Conservation (phyloP, 2,329 filamentous ascomycete genomes). For the Hypoxylon sp. region DNA sequence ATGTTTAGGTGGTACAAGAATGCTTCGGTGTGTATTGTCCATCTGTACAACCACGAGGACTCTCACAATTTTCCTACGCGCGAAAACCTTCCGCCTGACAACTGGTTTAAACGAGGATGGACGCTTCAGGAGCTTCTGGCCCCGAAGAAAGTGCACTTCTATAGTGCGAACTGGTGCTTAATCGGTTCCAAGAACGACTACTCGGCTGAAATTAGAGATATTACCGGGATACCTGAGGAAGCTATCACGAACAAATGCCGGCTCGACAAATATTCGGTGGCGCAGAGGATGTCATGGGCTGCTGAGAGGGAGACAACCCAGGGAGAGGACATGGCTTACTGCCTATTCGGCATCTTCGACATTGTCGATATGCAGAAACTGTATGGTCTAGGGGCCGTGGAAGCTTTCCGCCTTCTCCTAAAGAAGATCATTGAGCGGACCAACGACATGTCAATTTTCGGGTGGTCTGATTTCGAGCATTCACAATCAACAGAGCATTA, state of each 20-base stretch:
- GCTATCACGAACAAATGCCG: neutral
- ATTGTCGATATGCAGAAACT: neutral
- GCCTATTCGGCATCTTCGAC: neutral
- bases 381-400: conserved; percentile 1
- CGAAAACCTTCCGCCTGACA: neutral
- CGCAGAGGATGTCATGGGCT: conserved; percentile 1
- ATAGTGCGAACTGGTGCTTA: neutral
- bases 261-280: neutral
- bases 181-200: neutral
- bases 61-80: neutral
- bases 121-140: conserved; percentile 1
- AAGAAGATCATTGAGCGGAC: neutral
- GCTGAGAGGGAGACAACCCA: neutral
- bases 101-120: conserved; percentile 5
- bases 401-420: neutral
- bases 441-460: neutral
- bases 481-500: neutral
- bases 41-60: neutral
- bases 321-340: neutral
- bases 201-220: neutral
- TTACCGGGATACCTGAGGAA: neutral
- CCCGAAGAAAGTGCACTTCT: neutral
- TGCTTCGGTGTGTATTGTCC: neutral
- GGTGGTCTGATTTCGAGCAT: neutral
- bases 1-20: conserved; percentile 2